Base-by-base conservation (phyloP, 495 filamentous ascomycete genomes). In the Hyaloscypha finlandica region DNA sequence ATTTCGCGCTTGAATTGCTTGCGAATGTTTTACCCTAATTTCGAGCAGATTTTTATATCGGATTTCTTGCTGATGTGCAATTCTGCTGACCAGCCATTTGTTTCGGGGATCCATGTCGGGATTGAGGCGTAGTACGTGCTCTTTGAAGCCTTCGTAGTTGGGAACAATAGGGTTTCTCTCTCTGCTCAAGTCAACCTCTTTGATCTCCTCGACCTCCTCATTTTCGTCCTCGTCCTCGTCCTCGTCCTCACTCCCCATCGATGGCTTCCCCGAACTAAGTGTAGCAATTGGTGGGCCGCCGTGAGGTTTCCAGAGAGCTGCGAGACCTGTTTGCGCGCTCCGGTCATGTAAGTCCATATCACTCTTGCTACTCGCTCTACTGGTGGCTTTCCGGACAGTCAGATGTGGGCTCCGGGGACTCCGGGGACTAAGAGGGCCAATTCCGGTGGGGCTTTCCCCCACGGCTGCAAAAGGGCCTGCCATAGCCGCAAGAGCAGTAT, bases 11-110 rank as follows among this genome's bases (percentile, higher is more conserved):
- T 75, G 76, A 19, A 88, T 79, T 3, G 82, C 83, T 58, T 82
- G 80, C 0, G 85, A 75, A 73, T 97, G 94, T 69, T 90, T 92
- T 31, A 89, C 82, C 69, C 88, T 88, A 56, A 85, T 77, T 29
- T 88, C 90, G 33, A 95, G 83, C 33, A 97, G 81, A 53, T 86
- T 86, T 77, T 92, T 93, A 75, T 93, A 96, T 45, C 94, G 86
- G 59, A 85, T 81, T 45, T 88, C 78, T 72, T 97, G 92, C 71
- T 96, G 92, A 64, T 89, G 80, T 0, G 90, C 91, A 69, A 97
- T 89, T 55, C 94, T 87, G 20, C 94, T 89, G 20, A 94, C 84
- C 70, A 97, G 79, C 72, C 85, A 91, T 20, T 79, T 83, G 59
- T 85, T 42, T 59, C 52, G 54, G 8, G 57, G 52, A 33, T 71